Percentiles rank a stretch among this genome's conserved stretches.
Evolutionary conservation across 495 filamentous ascomycete genomes (phyloP).

Genomic region (Penicillium silybi): DNA sequence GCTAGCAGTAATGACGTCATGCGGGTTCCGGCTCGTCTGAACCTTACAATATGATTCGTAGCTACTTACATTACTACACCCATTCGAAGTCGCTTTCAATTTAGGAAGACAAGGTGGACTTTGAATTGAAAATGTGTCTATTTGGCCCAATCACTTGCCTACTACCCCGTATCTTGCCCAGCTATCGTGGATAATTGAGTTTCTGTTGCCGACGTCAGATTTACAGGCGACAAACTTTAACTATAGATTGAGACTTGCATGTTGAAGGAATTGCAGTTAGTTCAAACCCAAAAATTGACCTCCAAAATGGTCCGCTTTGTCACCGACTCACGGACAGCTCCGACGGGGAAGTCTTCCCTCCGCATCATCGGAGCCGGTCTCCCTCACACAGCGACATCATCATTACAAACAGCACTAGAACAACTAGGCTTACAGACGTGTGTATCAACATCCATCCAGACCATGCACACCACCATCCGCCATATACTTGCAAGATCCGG

Average conservation of each 20-base stretch:
- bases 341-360: not conserved
- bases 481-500: constrained; percentile 39
- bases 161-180: not conserved
- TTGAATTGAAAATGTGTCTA: too few species aligned
- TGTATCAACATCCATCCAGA: constrained; percentile 22
- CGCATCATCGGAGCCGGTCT: constrained; percentile 13
- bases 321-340: constrained; percentile 2
- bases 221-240: not conserved
- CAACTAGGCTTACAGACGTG: constrained; percentile 6
- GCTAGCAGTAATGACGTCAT: constrained; percentile 4
- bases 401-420: constrained; percentile 13
- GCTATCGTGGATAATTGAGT: not conserved
- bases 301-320: constrained; percentile 11
- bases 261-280: not conserved
- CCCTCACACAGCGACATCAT: constrained; percentile 14
- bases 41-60: not conserved
- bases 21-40: not conserved
- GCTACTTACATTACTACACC: not conserved
- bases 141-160: too few species aligned
- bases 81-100: not conserved
- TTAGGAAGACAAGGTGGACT: not conserved
- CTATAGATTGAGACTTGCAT: not conserved
- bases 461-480: constrained; percentile 37
- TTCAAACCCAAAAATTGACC: too few species aligned
- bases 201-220: not conserved